A percentile compares a stretch with the other conserved stretches of the same genome.
phyloP scores from a whole-genome alignment of 2,329 filamentous ascomycete species.

The Trichoderma afroharzianum region DNA sequence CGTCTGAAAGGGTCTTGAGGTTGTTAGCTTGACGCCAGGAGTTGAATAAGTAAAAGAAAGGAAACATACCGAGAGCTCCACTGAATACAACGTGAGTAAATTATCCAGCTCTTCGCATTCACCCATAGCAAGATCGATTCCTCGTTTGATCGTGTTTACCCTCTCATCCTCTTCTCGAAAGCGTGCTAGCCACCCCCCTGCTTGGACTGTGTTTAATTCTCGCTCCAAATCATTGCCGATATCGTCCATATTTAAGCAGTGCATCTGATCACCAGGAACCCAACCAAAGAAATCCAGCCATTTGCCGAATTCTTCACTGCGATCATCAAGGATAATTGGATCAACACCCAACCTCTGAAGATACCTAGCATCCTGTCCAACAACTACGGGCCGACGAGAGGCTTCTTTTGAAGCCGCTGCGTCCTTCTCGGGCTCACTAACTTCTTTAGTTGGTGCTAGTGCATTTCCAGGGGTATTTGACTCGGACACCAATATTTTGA shows the following conservation, averaged over 20 bases:
- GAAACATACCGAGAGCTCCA: conserved; percentile 75
- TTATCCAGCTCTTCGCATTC: conserved; percentile 98
- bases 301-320: conserved; percentile 75
- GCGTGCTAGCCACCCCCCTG: conserved; percentile 85
- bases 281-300: conserved; percentile 86
- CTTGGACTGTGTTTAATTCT: conserved; percentile 85
- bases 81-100: conserved; percentile 86
- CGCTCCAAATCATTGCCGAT: conserved; percentile 80
- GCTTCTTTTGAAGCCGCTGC: conserved; percentile 41
- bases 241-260: conserved; percentile 71
- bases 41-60: too few species aligned
- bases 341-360: conserved; percentile 76
- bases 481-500: conserved; percentile 54
- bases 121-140: conserved; percentile 84
- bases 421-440: conserved; percentile 28
- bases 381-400: conserved; percentile 57
- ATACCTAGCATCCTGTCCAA: conserved; percentile 75
- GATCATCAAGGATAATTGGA: conserved; percentile 67
- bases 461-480: conserved; percentile 39
- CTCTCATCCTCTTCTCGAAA: conserved; percentile 84
- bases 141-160: conserved; percentile 77
- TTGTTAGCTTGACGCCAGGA: not conserved
- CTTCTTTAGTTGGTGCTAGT: conserved; percentile 29
- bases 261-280: conserved; percentile 71
- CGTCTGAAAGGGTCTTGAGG: conserved; percentile 79